These are phyloP conservation scores for Strigomonas galati DNA, from an alignment of 208 protist species.

Conservation along the genomic window DNA sequence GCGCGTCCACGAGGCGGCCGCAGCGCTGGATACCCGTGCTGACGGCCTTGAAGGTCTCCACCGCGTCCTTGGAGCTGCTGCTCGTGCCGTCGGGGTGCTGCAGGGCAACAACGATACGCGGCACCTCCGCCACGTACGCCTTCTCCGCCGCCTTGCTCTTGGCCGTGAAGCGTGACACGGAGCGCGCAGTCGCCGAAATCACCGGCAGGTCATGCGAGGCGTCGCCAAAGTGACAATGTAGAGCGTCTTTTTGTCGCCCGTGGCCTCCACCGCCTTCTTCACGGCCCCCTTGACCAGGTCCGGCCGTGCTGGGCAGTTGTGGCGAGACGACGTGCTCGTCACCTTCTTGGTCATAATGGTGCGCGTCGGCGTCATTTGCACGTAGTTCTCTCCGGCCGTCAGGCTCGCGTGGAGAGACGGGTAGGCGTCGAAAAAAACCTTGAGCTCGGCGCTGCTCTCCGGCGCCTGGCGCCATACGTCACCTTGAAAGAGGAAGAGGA, in stretches of 20 bases:
- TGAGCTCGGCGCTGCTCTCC: neutral
- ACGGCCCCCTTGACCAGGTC: slow-evolving; percentile 53
- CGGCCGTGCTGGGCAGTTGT: slow-evolving; percentile 72
- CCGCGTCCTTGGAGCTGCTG: slow-evolving; percentile 19
- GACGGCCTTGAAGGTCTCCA: slow-evolving; percentile 31
- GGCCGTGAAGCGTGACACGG: slow-evolving; percentile 54
- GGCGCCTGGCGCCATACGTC: neutral
- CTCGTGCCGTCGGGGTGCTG: slow-evolving; percentile 10
- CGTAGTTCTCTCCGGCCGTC: slow-evolving; percentile 20
- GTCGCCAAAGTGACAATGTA: slow-evolving; percentile 56
- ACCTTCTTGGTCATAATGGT: slow-evolving; percentile 50
- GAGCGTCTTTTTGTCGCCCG: slow-evolving; percentile 16
- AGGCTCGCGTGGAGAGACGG: slow-evolving; percentile 14
- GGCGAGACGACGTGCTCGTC: slow-evolving; percentile 46
- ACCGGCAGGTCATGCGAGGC: slow-evolving; percentile 34
- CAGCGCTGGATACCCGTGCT: slow-evolving; percentile 52
- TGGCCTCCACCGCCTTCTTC: slow-evolving; percentile 23
- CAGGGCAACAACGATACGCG: slow-evolving; percentile 46
- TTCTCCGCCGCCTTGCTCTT: slow-evolving; percentile 45
- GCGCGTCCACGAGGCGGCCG: slow-evolving; percentile 80
- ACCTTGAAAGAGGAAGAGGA: slow-evolving; percentile 20
- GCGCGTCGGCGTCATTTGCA: slow-evolving; percentile 15
- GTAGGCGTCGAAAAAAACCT: neutral
- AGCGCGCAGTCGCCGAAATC: slow-evolving; percentile 48
- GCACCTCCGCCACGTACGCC: slow-evolving; percentile 30